Conservation (phyloP, 441 rosid species). For the Pelargonium cotyledonis region DNA sequence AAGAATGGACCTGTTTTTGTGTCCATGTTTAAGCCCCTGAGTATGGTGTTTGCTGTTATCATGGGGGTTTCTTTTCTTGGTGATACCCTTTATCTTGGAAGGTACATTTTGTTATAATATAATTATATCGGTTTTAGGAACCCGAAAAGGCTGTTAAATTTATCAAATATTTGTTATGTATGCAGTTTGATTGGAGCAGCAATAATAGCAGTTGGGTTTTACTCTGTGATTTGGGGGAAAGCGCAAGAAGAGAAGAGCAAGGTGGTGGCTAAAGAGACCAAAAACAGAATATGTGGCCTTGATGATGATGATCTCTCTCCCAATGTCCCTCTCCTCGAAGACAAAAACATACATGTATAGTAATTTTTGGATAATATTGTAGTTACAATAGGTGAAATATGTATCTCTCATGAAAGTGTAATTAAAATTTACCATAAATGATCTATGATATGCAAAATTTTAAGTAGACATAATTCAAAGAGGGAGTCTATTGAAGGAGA, state of each 20-base stretch:
- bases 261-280: too few relatives aligned
- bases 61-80: conserved; percentile 40
- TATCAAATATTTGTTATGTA: background rate
- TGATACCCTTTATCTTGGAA: conserved; percentile 47
- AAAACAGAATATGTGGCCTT: too few relatives aligned
- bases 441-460: too few relatives aligned
- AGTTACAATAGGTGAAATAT: too few relatives aligned
- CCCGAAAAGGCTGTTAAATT: too few relatives aligned
- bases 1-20: conserved; percentile 43
- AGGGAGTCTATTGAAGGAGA: too few relatives aligned
- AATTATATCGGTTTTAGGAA: background rate
- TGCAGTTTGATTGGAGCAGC: conserved; percentile 47
- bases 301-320: conserved; percentile 22
- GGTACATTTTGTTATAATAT: conserved; percentile 21
- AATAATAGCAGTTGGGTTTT: conserved; percentile 37
- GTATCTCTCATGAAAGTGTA: too few relatives aligned
- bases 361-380: too few relatives aligned
- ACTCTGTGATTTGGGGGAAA: conserved; percentile 52
- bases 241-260: conserved; percentile 7
- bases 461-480: too few relatives aligned
- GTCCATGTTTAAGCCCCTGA: conserved; percentile 45
- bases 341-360: too few relatives aligned
- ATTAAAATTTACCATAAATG: too few relatives aligned
- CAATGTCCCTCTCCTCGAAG: too few relatives aligned
- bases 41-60: conserved; percentile 37